A percentile compares a stretch with the other conserved stretches of the same genome.
Conservation (phyloP, 164 flowering plant species). For the Paratinospora sagittata region DNA sequence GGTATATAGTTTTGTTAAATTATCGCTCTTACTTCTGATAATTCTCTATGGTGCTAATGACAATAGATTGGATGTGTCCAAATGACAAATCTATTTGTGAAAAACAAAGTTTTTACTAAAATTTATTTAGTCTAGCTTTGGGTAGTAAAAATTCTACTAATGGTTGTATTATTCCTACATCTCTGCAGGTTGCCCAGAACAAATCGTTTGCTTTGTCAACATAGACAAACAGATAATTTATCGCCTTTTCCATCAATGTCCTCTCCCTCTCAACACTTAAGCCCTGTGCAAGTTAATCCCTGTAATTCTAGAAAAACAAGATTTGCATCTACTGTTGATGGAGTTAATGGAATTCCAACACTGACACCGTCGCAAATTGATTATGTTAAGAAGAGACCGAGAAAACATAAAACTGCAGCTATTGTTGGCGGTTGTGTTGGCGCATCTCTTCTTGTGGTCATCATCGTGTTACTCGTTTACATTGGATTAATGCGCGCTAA, state of each 20-base stretch:
- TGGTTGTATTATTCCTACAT: neutral
- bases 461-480: constrained; percentile 28
- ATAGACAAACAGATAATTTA: constrained; percentile 10
- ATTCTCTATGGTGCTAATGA: neutral
- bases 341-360: constrained; percentile 31
- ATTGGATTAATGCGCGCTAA: constrained; percentile 36
- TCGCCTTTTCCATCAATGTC: constrained; percentile 16
- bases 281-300: constrained; percentile 8
- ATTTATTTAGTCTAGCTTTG: too few species aligned
- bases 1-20: constrained; percentile 14
- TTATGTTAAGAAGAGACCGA: constrained; percentile 25
- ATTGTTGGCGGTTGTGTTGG: constrained; percentile 28
- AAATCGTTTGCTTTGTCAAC: constrained; percentile 11
- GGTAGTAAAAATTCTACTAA: neutral
- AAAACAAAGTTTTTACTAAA: too few species aligned
- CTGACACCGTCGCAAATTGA: constrained; percentile 26
- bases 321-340: constrained; percentile 20
- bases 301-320: constrained; percentile 22
- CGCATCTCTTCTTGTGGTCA: constrained; percentile 34
- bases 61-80: too few species aligned
- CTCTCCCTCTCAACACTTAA: constrained; percentile 13
- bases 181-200: constrained; percentile 25
- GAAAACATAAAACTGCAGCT: constrained; percentile 27
- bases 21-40: neutral
- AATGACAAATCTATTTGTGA: too few species aligned